Percentiles rank a stretch among this genome's conserved stretches.
Conservation (phyloP, 2,329 filamentous ascomycete genomes). For the Fusarium proliferatum region DNA sequence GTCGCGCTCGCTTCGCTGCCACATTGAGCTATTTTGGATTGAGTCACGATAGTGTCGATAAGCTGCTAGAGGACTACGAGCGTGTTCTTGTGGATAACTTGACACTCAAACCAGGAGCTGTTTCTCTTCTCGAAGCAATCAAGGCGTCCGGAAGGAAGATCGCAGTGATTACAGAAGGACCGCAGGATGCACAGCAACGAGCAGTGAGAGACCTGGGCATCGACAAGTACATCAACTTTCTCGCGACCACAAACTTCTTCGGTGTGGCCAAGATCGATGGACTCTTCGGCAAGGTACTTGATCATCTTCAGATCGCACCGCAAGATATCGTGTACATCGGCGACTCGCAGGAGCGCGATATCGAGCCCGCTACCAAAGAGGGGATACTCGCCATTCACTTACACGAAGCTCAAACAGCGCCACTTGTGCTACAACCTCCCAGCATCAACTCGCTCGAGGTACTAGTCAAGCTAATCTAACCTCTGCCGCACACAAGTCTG, state of each 20-base stretch:
- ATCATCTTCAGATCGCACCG: conserved; percentile 40
- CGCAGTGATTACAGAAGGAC: conserved; percentile 59
- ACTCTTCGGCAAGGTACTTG: conserved; percentile 44
- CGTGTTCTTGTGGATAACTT: conserved; percentile 43
- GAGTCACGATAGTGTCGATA: conserved; percentile 25
- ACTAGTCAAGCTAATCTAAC: conserved; percentile 7
- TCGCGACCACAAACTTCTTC: conserved; percentile 49
- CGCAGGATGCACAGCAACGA: conserved; percentile 59
- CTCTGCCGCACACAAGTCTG: not conserved
- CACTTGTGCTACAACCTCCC: conserved; percentile 13
- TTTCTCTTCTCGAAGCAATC: conserved; percentile 49
- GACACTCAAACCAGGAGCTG: conserved; percentile 51
- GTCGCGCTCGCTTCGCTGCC: conserved; percentile 52
- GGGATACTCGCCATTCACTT: conserved; percentile 47
- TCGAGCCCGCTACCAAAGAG: conserved; percentile 43
- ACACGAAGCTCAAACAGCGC: conserved; percentile 9
- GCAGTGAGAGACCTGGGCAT: conserved; percentile 47
- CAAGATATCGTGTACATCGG: conserved; percentile 46
- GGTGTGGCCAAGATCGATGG: conserved; percentile 44
- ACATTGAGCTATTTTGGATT: conserved; percentile 47
- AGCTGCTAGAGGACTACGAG: conserved; percentile 48
- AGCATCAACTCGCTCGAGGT: conserved; percentile 29
- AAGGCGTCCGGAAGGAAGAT: conserved; percentile 53
- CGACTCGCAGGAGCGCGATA: conserved; percentile 46
- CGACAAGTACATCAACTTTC: conserved; percentile 43